A percentile compares a stretch with the other conserved stretches of the same genome.
Conservation (phyloP, 169 alveolate genomes). For the Pseudocohnilembus persalinus region DNA sequence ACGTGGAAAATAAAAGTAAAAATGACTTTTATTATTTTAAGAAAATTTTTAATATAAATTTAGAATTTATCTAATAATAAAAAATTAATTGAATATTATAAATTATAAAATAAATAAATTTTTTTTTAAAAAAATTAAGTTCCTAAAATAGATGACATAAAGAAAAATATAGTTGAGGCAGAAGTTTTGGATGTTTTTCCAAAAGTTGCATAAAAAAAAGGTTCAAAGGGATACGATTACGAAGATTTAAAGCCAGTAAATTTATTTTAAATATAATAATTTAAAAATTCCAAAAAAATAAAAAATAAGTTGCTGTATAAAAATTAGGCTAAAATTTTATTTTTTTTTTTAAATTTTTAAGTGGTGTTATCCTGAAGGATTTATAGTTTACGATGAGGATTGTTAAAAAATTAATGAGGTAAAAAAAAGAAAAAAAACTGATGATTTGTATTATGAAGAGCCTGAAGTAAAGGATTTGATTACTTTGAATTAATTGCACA, state of each 20-base stretch:
- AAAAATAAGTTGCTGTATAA: too few species aligned
- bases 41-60: too few species aligned
- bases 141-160: background rate
- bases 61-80: too few species aligned
- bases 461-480: background rate
- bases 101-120: too few species aligned
- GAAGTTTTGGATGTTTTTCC: background rate
- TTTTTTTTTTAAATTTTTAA: background rate
- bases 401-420: conserved; percentile 6
- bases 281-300: background rate
- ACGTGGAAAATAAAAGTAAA: background rate
- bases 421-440: background rate
- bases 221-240: background rate
- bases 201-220: background rate
- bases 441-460: background rate
- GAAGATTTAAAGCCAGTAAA: background rate
- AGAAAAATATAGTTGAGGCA: background rate
- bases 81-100: too few species aligned
- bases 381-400: conserved; percentile 12
- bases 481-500: conserved; percentile 1
- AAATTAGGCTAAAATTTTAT: background rate
- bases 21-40: too few species aligned
- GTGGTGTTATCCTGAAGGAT: conserved; percentile 29
- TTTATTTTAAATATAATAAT: too few species aligned
- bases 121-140: too few species aligned